Evolutionary conservation across 2,329 filamentous ascomycete species (phyloP).

Genomic region (Penicillium sclerotigenum): DNA sequence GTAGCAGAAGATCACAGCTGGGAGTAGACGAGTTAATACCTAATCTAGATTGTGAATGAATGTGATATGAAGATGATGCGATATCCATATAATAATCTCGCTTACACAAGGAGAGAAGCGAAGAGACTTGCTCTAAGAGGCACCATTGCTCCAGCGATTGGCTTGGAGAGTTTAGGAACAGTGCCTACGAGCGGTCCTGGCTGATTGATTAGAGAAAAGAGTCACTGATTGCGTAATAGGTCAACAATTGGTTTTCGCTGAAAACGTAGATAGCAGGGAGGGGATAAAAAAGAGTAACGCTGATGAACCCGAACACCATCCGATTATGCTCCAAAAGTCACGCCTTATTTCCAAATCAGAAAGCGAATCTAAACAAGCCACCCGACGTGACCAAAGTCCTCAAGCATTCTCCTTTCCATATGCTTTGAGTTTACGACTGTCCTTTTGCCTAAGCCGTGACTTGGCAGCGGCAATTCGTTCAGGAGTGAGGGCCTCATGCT

Average conservation of each 20-base stretch:
- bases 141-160: neutral
- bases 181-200: neutral
- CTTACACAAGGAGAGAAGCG: neutral
- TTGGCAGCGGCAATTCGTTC: conserved; percentile 37
- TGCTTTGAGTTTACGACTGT: conserved; percentile 23
- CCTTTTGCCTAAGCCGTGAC: conserved; percentile 34
- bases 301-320: neutral
- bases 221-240: neutral
- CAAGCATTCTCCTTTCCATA: conserved; percentile 35
- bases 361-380: neutral
- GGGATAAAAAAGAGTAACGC: neutral
- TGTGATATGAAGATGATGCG: neutral
- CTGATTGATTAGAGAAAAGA: neutral
- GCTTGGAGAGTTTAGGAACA: neutral
- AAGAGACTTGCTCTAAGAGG: neutral
- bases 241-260: conserved; percentile 1
- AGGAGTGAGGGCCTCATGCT: conserved; percentile 27
- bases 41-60: neutral
- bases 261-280: neutral
- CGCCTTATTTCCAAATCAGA: conserved; percentile 1
- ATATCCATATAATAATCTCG: neutral
- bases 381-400: neutral
- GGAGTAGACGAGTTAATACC: neutral
- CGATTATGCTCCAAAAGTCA: neutral
- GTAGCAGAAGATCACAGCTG: neutral